Evolutionary conservation across 2,329 filamentous ascomycete species (phyloP), one percentile per base, ranked within the genome.

Genomic region (Lasiodiplodia hormozganensis): DNA sequence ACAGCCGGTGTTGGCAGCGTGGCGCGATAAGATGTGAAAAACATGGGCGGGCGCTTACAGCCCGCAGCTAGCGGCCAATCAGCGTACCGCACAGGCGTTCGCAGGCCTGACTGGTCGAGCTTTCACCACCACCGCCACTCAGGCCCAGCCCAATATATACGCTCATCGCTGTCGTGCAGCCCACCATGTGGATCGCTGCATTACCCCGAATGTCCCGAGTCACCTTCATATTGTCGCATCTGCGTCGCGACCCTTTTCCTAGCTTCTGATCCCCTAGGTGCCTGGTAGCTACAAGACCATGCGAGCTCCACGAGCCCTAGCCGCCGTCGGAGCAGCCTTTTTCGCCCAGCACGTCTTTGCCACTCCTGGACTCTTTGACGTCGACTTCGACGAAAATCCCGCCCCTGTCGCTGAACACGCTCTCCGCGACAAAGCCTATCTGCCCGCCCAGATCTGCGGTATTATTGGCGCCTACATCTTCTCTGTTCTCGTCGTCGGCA

Each of bases 391-490:
- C 70, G 74, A 68, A 72, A 78, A 71, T 74, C 74, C 21, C 73
- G 75, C 56, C 74, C 76, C 62, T 73, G 73, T 49, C 74, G 67
- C 77, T 11, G 68, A 70, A 43, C 62, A 76, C 74, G 76, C 76
- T 21, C 70, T 73, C 31, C 72, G 75, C 72, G 72, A 79, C 72
- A 76, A 71, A 71, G 81, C 85, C 21, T 88, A 91, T 68, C 87
- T 97, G 25, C 93, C 94, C 21, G 90, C 89, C 69, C 91, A 97
- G 79, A 90, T 97, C 73, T 91, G 92, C 71, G 93, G 90, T 72
- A 92, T 98, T 70, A 86, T 95, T 69, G 93, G 90, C 70, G 90
- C 92, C 69, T 97, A 97, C 87, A 85, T 94, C 69, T 79, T 93
- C 70, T 92, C 89, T 43, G 85, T 96, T 76, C 85, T 93, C 74